Conservation (phyloP, 305 asterid genomes). For the Fraxinus nigra region DNA sequence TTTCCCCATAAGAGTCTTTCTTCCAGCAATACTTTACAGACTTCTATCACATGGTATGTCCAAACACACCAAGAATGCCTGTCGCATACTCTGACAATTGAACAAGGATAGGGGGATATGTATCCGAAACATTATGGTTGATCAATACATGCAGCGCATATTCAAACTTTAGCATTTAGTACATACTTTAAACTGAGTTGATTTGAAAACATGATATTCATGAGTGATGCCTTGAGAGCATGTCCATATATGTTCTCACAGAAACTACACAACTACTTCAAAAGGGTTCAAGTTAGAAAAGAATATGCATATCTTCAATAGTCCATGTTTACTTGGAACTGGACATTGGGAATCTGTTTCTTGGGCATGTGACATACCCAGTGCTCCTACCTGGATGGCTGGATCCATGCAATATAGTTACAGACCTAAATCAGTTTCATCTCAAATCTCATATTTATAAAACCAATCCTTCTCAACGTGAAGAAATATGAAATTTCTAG, state of each 20-base stretch:
- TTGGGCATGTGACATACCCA: background rate
- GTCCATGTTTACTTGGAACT: background rate
- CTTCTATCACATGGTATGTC: constrained; percentile 5
- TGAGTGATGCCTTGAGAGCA: background rate
- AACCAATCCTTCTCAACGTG: background rate
- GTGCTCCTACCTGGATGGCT: background rate
- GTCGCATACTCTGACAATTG: background rate
- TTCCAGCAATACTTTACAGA: constrained; percentile 10
- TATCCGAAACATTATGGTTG: background rate
- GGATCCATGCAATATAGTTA: background rate
- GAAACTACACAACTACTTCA: background rate
- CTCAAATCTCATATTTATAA: background rate
- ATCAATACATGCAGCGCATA: constrained; percentile 2
- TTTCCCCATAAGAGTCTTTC: background rate
- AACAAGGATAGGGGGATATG: background rate
- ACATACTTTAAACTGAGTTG: background rate
- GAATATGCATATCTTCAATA: background rate
- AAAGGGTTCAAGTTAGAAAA: background rate
- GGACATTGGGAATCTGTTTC: background rate
- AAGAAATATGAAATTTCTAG: background rate
- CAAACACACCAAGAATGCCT: background rate
- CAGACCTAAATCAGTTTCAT: background rate
- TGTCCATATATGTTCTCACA: background rate
- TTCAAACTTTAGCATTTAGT: background rate
- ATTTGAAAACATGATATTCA: constrained; percentile 9